Evolutionary conservation across 1,284 basidiomycete species (phyloP).

Genomic region (Ustilago nuda): DNA sequence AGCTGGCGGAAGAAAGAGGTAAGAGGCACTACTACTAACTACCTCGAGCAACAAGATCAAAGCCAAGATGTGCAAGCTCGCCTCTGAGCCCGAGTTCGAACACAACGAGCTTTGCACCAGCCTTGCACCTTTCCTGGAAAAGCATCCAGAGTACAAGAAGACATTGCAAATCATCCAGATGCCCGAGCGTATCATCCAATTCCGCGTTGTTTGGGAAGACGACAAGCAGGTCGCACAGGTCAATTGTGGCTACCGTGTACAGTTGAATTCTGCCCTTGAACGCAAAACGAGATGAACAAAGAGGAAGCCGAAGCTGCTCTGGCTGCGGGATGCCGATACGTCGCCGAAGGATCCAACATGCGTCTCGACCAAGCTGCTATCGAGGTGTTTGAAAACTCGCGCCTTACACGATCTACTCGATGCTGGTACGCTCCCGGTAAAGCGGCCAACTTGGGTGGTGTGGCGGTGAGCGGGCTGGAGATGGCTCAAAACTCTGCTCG

Average conservation of each 20-base stretch:
- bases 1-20: not conserved
- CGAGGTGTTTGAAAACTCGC: slow-evolving; percentile 78
- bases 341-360: slow-evolving; percentile 81
- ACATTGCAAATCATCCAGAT: slow-evolving; percentile 79
- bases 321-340: slow-evolving; percentile 78
- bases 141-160: slow-evolving; percentile 79
- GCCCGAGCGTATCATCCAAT: slow-evolving; percentile 79
- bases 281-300: slow-evolving; percentile 81
- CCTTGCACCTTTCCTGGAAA: slow-evolving; percentile 77
- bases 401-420: slow-evolving; percentile 69
- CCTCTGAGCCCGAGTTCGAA: slow-evolving; percentile 75
- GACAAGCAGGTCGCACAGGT: slow-evolving; percentile 75
- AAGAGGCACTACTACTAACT: not conserved
- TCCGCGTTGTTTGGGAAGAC: slow-evolving; percentile 79
- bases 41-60: not conserved
- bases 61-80: slow-evolving; percentile 60
- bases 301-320: slow-evolving; percentile 80
- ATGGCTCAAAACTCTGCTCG: slow-evolving; percentile 79
- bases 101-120: slow-evolving; percentile 77
- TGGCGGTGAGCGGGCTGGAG: slow-evolving; percentile 78
- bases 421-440: slow-evolving; percentile 61
- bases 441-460: slow-evolving; percentile 68
- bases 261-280: slow-evolving; percentile 85
- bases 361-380: slow-evolving; percentile 75
- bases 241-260: slow-evolving; percentile 82